Evolutionary conservation across 1,139 yeast genomes (phyloP), one percentile per base, ranked within the genome.

Genomic region (Magnusiomyces tetraspermus): DNA sequence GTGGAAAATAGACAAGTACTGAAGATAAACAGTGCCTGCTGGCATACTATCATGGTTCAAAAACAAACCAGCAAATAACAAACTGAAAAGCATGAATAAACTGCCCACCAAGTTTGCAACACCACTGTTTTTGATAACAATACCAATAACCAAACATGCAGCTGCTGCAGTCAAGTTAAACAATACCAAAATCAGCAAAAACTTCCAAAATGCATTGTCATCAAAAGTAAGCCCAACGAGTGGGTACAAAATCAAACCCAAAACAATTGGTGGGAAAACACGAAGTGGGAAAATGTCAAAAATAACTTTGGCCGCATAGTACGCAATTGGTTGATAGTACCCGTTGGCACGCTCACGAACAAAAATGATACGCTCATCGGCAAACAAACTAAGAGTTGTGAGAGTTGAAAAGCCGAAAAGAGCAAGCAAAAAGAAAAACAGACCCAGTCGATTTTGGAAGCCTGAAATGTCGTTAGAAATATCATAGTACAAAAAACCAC

Each of bases 301-400:
- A 8, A 89, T 58, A 42, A 92, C 83, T 66, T 92, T 92, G 61
- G 96, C 83, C 48, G 82, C 63, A 64, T 86, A 92, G 69, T 90
- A 92, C 57, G 95, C 82, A 56, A 83, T 68, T 6, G 98, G 95
- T 57, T 81, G 82, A 67, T 92, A 92, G 67, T 92, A 92, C 59
- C 92, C 92, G 66, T 92, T 92, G 5, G 97, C 90, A 55, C 98
- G 78, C 68, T 92, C 98, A 54, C 96, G 78, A 57, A 92, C 77
- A 63, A 92, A 92, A 22, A 90, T 86, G 45, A 89, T 80, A 60
- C 97, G 76, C 66, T 92, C 98, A 55, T 80, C 77, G 0, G 96
- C 82, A 67, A 92, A 92, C 1, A 96, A 80, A 62, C 88, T 90
- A 52, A 92, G 73, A 0, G 97, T 95, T 0, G 97, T 92, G 63